Percentiles rank a stretch among this genome's conserved stretches.
These are phyloP conservation scores for Aspergillus olivimuriae DNA, from an alignment of 495 filamentous ascomycete species.

Conservation along the genomic window DNA sequence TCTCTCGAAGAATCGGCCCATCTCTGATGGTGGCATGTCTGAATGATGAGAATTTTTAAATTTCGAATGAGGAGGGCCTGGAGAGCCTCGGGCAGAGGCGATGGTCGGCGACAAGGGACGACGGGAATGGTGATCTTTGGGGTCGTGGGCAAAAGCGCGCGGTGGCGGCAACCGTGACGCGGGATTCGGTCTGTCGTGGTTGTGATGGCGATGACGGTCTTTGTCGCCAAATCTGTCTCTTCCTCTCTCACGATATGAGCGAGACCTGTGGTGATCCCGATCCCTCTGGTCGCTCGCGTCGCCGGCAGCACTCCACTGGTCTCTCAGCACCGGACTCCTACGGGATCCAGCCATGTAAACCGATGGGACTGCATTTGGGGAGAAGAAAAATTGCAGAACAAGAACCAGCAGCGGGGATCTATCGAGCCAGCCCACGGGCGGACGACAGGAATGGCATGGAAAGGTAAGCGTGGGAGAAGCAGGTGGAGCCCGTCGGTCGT, in stretches of 20 bases:
- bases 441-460: constrained; percentile 10
- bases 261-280: constrained; percentile 33
- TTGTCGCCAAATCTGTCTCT: constrained; percentile 29
- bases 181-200: constrained; percentile 25
- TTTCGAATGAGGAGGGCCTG: constrained; percentile 17
- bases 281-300: constrained; percentile 35
- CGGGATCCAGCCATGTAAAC: constrained; percentile 51
- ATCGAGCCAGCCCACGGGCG: constrained; percentile 5
- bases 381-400: constrained; percentile 8
- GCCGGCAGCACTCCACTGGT: constrained; percentile 48
- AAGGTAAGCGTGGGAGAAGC: constrained; percentile 9
- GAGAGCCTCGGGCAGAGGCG: constrained; percentile 26
- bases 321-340: constrained; percentile 52
- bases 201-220: constrained; percentile 26
- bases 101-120: constrained; percentile 26
- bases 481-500: constrained; percentile 17
- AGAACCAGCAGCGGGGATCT: constrained; percentile 8
- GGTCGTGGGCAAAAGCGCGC: constrained; percentile 25
- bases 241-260: constrained; percentile 34
- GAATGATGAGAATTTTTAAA: constrained; percentile 6
- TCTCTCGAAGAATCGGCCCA: constrained; percentile 15
- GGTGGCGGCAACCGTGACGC: constrained; percentile 32
- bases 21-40: constrained; percentile 8
- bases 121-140: constrained; percentile 24
- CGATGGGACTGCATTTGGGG: constrained; percentile 39